These are phyloP conservation scores for Fusarium virguliforme DNA, from an alignment of 2,329 filamentous ascomycete genomes.

Conservation along the genomic window DNA sequence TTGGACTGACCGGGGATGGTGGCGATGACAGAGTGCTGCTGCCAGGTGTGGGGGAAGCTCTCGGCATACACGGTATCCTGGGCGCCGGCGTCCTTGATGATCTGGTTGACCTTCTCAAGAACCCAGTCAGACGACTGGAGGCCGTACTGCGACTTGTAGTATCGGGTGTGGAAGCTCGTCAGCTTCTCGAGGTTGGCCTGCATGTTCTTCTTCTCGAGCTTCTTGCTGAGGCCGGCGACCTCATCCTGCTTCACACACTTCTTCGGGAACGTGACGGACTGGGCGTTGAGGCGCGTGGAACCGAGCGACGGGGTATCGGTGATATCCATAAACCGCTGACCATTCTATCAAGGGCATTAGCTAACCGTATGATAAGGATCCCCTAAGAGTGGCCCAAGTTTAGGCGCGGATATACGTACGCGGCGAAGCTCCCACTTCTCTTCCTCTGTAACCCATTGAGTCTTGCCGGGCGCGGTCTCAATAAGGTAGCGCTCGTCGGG, in stretches of 20 bases:
- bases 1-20: constrained; percentile 89
- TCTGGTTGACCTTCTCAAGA: constrained; percentile 79
- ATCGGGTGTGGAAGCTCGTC: constrained; percentile 85
- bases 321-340: constrained; percentile 94
- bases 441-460: constrained; percentile 90
- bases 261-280: constrained; percentile 74
- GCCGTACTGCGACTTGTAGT: constrained; percentile 85
- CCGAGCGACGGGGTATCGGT: constrained; percentile 79
- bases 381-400: too few species aligned
- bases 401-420: constrained; percentile 65
- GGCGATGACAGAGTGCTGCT: constrained; percentile 91
- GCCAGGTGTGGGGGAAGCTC: constrained; percentile 87
- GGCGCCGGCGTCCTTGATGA: constrained; percentile 80
- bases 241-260: constrained; percentile 76
- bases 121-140: constrained; percentile 92
- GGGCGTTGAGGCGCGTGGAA: constrained; percentile 56
- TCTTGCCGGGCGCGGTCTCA: constrained; percentile 87
- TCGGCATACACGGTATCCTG: constrained; percentile 77
- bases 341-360: constrained; percentile 71
- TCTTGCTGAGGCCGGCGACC: constrained; percentile 76
- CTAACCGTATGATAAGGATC: not conserved
- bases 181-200: constrained; percentile 82
- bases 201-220: constrained; percentile 84
- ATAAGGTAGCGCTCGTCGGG: constrained; percentile 73
- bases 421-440: constrained; percentile 94